phyloP scores from a whole-genome alignment of 371 early-diverging fungal genomes.

The Mucor circinelloides region DNA sequence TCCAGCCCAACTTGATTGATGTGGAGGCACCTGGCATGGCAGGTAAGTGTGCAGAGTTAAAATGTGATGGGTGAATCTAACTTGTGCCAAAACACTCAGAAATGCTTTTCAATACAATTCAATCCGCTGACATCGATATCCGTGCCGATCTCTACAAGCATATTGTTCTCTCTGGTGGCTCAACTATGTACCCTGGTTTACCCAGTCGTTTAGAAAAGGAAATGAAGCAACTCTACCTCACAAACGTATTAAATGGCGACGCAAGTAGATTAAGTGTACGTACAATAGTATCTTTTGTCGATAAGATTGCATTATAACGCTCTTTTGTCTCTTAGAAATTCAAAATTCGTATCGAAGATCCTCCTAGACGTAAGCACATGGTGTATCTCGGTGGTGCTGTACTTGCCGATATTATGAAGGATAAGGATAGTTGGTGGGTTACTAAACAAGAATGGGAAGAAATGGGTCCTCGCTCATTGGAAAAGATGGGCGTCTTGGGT shows the following conservation, averaged over 20 bases:
- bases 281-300: background rate
- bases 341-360: conserved; percentile 97
- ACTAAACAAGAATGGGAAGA: conserved; percentile 95
- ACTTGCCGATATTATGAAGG: conserved; percentile 94
- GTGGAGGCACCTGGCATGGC: conserved; percentile 94
- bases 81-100: conserved; percentile 54
- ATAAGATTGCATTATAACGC: background rate
- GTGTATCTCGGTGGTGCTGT: conserved; percentile 98
- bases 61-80: background rate
- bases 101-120: conserved; percentile 88
- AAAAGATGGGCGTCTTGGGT: conserved; percentile 63
- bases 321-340: conserved; percentile 70
- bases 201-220: conserved; percentile 97
- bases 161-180: conserved; percentile 96
- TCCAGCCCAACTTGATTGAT: conserved; percentile 96
- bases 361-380: conserved; percentile 97
- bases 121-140: conserved; percentile 91
- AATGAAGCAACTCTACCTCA: conserved; percentile 93
- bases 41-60: conserved; percentile 50
- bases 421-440: conserved; percentile 92
- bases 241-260: conserved; percentile 86
- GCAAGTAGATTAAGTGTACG: conserved; percentile 78
- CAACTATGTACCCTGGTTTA: conserved; percentile 97
- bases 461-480: conserved; percentile 82
- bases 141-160: conserved; percentile 95